These are phyloP conservation scores for Saccharomyces jurei DNA, from an alignment of 805 yeast genomes.

Conservation along the genomic window DNA sequence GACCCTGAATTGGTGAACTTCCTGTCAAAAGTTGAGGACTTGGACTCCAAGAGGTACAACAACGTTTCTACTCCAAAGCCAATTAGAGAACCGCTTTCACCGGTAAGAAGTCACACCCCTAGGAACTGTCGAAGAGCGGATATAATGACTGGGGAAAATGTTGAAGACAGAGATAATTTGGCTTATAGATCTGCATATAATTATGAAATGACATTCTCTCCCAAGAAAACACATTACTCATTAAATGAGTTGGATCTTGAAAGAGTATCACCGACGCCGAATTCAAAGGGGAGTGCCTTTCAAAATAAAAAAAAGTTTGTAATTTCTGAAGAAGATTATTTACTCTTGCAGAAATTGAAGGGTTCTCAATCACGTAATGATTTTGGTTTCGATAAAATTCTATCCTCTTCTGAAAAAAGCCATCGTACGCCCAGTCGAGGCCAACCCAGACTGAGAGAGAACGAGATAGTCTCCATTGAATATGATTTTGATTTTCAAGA, in stretches of 20 bases:
- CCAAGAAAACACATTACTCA: slow-evolving; percentile 10
- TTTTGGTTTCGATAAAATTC: background rate
- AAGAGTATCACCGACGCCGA: background rate
- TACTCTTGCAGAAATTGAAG: slow-evolving; percentile 19
- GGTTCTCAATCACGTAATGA: background rate
- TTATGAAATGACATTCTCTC: slow-evolving; percentile 26
- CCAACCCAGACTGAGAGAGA: background rate
- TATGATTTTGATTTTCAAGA: background rate
- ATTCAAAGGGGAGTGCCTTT: background rate
- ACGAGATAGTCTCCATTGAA: background rate
- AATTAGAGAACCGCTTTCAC: background rate
- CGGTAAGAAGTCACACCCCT: background rate
- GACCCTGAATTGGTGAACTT: slow-evolving; percentile 21
- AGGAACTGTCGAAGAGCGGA: background rate
- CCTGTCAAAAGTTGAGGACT: slow-evolving; percentile 22
- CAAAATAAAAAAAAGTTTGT: slow-evolving; percentile 8
- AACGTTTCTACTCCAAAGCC: background rate
- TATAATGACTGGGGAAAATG: background rate
- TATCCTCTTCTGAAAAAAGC: background rate
- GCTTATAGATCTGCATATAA: slow-evolving; percentile 27
- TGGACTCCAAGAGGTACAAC: slow-evolving; percentile 11
- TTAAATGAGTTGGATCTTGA: slow-evolving; percentile 6
- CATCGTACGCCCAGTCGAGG: background rate
- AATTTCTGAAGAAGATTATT: slow-evolving; percentile 26
- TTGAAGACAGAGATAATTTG: slow-evolving; percentile 3